A percentile compares a stretch with the other conserved stretches of the same genome.
Evolutionary conservation across 805 yeast genomes (phyloP).

Genomic region (Candida easanensis): DNA sequence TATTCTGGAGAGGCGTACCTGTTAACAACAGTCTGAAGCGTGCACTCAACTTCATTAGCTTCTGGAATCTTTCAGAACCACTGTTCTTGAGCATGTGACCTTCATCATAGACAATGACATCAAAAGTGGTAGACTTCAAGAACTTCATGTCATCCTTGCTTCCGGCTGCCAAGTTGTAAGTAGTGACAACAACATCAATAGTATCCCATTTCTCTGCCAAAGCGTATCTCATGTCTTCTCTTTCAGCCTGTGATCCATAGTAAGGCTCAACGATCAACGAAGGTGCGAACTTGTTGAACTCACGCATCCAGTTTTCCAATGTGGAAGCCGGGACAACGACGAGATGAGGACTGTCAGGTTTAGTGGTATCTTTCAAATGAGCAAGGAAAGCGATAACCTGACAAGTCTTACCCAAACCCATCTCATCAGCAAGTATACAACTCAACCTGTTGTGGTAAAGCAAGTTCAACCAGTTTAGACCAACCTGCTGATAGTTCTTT

Average conservation of each 20-base stretch:
- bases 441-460: conserved; percentile 77
- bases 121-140: conserved; percentile 69
- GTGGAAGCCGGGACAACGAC: conserved; percentile 97
- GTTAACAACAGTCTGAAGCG: conserved; percentile 84
- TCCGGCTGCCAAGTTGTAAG: conserved; percentile 90
- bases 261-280: conserved; percentile 80
- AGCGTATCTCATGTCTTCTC: conserved; percentile 78
- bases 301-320: conserved; percentile 95
- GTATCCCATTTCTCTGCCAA: conserved; percentile 48
- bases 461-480: conserved; percentile 87
- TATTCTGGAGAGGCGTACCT: conserved; percentile 97
- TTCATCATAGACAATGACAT: conserved; percentile 92
- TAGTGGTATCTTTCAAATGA: conserved; percentile 66
- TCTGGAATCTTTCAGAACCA: conserved; percentile 78
- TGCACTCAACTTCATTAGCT: conserved; percentile 80
- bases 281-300: conserved; percentile 88
- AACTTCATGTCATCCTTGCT: conserved; percentile 78
- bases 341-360: conserved; percentile 72
- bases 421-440: conserved; percentile 96
- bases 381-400: conserved; percentile 94
- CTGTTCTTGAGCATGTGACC: conserved; percentile 97
- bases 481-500: conserved; percentile 94
- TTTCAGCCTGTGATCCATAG: conserved; percentile 82
- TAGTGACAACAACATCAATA: conserved; percentile 90
- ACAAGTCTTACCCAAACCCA: conserved; percentile 97